These are phyloP conservation scores for Suhomyces sp. DNA, from an alignment of 805 yeast species.

Conservation along the genomic window DNA sequence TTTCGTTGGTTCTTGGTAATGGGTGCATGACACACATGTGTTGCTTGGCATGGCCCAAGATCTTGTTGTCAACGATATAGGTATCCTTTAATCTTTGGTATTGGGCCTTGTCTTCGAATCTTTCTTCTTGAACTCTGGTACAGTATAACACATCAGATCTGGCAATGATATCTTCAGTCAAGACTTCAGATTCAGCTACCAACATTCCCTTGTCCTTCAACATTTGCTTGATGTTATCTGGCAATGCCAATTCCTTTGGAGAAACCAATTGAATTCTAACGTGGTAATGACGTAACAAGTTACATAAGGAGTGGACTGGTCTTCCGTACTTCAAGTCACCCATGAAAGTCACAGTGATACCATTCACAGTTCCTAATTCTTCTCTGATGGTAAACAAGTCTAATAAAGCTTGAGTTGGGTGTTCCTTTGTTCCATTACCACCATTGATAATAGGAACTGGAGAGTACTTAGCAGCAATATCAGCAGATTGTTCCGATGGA, in stretches of 20 bases:
- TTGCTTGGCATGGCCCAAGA: constrained; percentile 88
- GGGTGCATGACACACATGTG: constrained; percentile 99
- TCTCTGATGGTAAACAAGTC: constrained; percentile 98
- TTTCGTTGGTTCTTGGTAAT: constrained; percentile 94
- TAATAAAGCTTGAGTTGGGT: constrained; percentile 97
- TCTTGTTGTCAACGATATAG: constrained; percentile 88
- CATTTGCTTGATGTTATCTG: constrained; percentile 67
- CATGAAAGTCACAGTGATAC: constrained; percentile 97
- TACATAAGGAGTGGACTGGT: constrained; percentile 95
- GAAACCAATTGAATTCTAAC: constrained; percentile 90
- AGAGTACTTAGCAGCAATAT: constrained; percentile 91
- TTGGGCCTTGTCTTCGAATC: constrained; percentile 74
- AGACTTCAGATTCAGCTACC: constrained; percentile 67
- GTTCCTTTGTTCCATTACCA: constrained; percentile 97
- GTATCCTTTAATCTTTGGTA: constrained; percentile 88
- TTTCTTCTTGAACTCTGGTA: constrained; percentile 97
- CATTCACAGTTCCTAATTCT: constrained; percentile 97
- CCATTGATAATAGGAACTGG: constrained; percentile 97
- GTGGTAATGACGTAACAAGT: constrained; percentile 86
- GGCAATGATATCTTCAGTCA: constrained; percentile 83
- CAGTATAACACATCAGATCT: constrained; percentile 94
- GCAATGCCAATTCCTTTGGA: constrained; percentile 85
- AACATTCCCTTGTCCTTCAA: constrained; percentile 67
- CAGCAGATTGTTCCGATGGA: constrained; percentile 89
- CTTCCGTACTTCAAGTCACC: constrained; percentile 98